phyloP scores from a whole-genome alignment of 495 filamentous ascomycete genomes.

The Podospora sp. region DNA sequence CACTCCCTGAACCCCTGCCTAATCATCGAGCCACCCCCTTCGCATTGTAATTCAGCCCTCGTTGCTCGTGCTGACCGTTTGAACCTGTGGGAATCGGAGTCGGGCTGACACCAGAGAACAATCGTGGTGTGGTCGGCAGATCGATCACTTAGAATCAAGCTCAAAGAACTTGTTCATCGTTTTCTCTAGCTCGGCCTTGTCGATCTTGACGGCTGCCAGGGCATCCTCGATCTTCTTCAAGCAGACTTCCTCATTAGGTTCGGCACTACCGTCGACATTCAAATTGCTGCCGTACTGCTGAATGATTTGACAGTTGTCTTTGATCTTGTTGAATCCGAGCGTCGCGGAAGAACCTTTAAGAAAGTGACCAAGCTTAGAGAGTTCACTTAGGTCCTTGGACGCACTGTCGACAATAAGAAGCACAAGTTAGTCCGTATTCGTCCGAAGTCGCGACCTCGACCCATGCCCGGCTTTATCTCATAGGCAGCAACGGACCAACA shows the following conservation, averaged over 20 bases:
- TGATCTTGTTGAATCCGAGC: conserved; percentile 87
- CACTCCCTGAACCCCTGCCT: neutral
- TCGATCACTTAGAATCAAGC: conserved; percentile 35
- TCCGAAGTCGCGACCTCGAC: neutral
- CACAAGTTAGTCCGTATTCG: conserved; percentile 1
- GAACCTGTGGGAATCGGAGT: neutral
- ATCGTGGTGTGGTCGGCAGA: neutral
- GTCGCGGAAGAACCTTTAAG: conserved; percentile 98
- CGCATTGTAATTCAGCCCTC: conserved; percentile 15
- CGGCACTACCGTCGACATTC: conserved; percentile 71
- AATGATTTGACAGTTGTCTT: conserved; percentile 93
- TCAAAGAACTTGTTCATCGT: conserved; percentile 74
- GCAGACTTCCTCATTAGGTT: conserved; percentile 65
- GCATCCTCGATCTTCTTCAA: conserved; percentile 70
- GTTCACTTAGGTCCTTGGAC: conserved; percentile 63
- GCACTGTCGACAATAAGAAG: conserved; percentile 47
- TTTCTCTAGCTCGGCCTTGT: conserved; percentile 74
- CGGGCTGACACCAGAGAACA: neutral
- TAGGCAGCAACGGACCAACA: neutral
- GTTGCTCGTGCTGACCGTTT: conserved; percentile 23
- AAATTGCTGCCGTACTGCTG: conserved; percentile 84
- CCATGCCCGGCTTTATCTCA: neutral
- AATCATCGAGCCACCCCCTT: neutral
- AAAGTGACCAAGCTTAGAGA: conserved; percentile 90
- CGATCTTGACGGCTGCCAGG: conserved; percentile 68